A percentile compares a stretch with the other conserved stretches of the same genome.
Evolutionary conservation across 1,284 basidiomycete species (phyloP).

Genomic region (Ceratobasidium sp.): DNA sequence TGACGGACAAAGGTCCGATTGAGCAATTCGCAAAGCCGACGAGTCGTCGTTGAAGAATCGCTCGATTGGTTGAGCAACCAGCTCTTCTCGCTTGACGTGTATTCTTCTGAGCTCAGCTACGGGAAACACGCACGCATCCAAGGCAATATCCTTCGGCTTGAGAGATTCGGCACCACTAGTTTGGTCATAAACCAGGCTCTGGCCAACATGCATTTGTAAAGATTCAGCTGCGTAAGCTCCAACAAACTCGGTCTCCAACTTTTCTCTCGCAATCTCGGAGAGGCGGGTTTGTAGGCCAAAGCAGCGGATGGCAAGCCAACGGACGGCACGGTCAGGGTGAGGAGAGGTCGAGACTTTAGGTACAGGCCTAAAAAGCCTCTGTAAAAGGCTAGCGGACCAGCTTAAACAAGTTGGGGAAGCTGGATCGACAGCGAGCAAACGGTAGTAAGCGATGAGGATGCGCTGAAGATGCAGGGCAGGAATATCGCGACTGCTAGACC

Average conservation of each 20-base stretch:
- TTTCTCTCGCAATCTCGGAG: constrained; percentile 74
- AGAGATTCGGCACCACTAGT: constrained; percentile 50
- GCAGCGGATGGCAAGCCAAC: constrained; percentile 76
- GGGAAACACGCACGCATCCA: constrained; percentile 83
- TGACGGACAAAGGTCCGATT: constrained; percentile 50
- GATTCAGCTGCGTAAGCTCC: constrained; percentile 61
- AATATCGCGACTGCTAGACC: constrained; percentile 47
- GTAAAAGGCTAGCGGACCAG: constrained; percentile 71
- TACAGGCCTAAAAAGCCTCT: constrained; percentile 60
- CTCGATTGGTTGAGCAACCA: constrained; percentile 44
- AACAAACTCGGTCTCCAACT: constrained; percentile 65
- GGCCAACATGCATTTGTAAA: constrained; percentile 6
- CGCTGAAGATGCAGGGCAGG: constrained; percentile 62
- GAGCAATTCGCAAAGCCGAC: neutral
- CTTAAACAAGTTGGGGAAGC: constrained; percentile 63
- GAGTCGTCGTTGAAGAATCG: neutral
- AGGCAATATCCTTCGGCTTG: constrained; percentile 46
- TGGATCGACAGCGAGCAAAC: constrained; percentile 76
- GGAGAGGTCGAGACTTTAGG: constrained; percentile 43
- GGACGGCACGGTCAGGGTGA: constrained; percentile 67
- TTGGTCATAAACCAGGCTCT: constrained; percentile 45
- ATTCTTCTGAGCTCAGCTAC: constrained; percentile 69
- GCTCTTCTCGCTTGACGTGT: constrained; percentile 58
- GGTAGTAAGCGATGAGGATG: constrained; percentile 78
- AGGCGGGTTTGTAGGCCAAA: constrained; percentile 77